A percentile compares a stretch with the other conserved stretches of the same genome.
phyloP scores from a whole-genome alignment of 257 asterid genomes.

The Euphrasia confusa region DNA sequence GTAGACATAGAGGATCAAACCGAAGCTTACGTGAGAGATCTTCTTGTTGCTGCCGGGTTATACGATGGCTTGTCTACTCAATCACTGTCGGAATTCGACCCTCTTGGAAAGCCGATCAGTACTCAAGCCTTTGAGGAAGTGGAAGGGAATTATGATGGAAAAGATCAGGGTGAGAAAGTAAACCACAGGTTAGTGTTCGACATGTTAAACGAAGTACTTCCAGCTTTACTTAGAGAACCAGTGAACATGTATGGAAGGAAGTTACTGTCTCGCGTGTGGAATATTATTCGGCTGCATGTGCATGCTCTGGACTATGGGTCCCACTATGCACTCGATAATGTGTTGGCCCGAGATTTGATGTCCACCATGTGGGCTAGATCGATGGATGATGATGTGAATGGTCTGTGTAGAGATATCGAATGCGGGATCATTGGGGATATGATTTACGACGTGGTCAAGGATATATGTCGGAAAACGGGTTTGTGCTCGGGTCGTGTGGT shows the following conservation, averaged over 20 bases:
- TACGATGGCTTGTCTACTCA: conserved; percentile 56
- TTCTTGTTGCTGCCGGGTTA: conserved; percentile 77
- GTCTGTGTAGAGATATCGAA: conserved; percentile 60
- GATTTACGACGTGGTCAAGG: conserved; percentile 59
- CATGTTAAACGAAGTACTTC: conserved; percentile 73
- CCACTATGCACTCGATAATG: conserved; percentile 43
- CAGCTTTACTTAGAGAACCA: conserved; percentile 52
- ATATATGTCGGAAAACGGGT: not conserved
- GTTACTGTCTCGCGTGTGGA: conserved; percentile 63
- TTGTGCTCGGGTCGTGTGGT: too few relatives aligned
- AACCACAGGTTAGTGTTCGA: conserved; percentile 62
- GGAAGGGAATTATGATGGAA: conserved; percentile 42
- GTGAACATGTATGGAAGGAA: conserved; percentile 49
- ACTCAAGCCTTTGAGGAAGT: conserved; percentile 68
- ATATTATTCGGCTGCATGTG: conserved; percentile 33
- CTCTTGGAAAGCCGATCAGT: conserved; percentile 74
- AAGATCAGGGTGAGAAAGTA: conserved; percentile 39
- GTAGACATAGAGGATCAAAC: conserved; percentile 55
- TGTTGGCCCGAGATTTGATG: conserved; percentile 62
- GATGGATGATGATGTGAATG: conserved; percentile 56
- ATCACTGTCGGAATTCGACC: conserved; percentile 71
- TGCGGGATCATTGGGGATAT: conserved; percentile 50
- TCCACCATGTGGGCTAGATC: conserved; percentile 53
- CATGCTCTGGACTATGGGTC: conserved; percentile 48
- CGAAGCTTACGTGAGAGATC: conserved; percentile 80